These are phyloP conservation scores for Candolleomyces efflorescens DNA, from an alignment of 768 basidiomycete genomes.

Conservation along the genomic window DNA sequence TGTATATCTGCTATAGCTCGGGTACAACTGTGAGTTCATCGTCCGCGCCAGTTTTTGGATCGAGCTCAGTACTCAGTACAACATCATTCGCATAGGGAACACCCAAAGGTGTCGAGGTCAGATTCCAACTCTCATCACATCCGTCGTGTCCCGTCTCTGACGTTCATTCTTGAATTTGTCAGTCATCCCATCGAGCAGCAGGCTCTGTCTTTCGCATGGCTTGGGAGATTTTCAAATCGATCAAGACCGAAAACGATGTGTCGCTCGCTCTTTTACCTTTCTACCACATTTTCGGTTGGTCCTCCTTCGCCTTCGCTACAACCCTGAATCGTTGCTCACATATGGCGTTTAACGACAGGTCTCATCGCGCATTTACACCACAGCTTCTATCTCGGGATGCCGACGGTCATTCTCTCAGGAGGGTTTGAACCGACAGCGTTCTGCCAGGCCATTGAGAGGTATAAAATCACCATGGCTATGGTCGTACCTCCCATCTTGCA, in stretches of 20 bases:
- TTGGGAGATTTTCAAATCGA: constrained; percentile 26
- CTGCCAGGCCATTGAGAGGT: constrained; percentile 47
- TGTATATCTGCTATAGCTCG: constrained; percentile 22
- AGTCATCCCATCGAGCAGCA: constrained; percentile 33
- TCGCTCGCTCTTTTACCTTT: constrained; percentile 48
- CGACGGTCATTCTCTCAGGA: constrained; percentile 42
- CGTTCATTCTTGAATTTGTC: too few species aligned
- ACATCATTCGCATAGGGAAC: constrained; percentile 29
- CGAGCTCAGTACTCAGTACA: too few species aligned
- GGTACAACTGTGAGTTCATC: constrained; percentile 42
- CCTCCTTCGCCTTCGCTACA: too few species aligned
- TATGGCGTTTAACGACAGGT: too few species aligned
- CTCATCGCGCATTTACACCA: constrained; percentile 39
- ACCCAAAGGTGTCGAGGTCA: constrained; percentile 43
- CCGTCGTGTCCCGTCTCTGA: too few species aligned
- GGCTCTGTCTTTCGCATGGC: constrained; percentile 40
- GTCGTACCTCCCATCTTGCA: constrained; percentile 68
- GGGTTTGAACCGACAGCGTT: constrained; percentile 52
- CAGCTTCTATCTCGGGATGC: constrained; percentile 34
- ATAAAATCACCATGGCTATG: constrained; percentile 40
- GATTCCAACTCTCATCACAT: too few species aligned
- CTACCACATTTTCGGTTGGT: constrained; percentile 21
- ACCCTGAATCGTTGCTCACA: too few species aligned
- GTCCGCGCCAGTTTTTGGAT: too few species aligned
- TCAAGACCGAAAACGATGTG: constrained; percentile 32